These are phyloP conservation scores for Saksenaea oblongispora DNA, from an alignment of 371 early-diverging fungal species.

Conservation along the genomic window DNA sequence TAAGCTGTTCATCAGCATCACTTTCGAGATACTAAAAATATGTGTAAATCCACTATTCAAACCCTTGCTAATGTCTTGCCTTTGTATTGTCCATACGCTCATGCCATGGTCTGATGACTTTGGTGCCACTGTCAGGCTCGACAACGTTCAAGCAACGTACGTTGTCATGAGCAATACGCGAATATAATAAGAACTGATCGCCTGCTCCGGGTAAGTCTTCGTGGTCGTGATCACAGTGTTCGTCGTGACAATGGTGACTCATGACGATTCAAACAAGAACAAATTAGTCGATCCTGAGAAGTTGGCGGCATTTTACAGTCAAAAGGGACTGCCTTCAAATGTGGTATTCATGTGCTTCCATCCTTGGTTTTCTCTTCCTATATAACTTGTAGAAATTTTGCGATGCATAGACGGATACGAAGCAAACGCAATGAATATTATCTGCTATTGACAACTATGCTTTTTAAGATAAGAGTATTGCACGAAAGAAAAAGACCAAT, in stretches of 20 bases:
- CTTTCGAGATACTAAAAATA: constrained; percentile 67
- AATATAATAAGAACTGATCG: constrained; percentile 77
- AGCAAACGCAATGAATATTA: too few species aligned
- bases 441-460: too few species aligned
- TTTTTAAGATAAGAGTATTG: too few species aligned
- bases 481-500: too few species aligned
- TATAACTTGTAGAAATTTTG: too few species aligned
- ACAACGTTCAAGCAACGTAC: constrained; percentile 83
- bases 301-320: too few species aligned
- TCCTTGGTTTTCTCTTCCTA: too few species aligned
- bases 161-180: constrained; percentile 78
- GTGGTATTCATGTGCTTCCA: too few species aligned
- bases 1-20: constrained; percentile 90
- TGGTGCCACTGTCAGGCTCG: constrained; percentile 66
- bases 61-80: constrained; percentile 27
- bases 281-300: neutral
- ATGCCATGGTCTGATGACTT: constrained; percentile 86
- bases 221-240: constrained; percentile 81
- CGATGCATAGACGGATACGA: too few species aligned
- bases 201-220: constrained; percentile 68
- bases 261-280: constrained; percentile 6
- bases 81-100: constrained; percentile 71
- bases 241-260: constrained; percentile 47
- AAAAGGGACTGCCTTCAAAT: too few species aligned
- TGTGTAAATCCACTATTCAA: neutral